These are phyloP conservation scores for Conringia planisiliqua DNA, from an alignment of 345 rosid genomes.

Conservation along the genomic window DNA sequence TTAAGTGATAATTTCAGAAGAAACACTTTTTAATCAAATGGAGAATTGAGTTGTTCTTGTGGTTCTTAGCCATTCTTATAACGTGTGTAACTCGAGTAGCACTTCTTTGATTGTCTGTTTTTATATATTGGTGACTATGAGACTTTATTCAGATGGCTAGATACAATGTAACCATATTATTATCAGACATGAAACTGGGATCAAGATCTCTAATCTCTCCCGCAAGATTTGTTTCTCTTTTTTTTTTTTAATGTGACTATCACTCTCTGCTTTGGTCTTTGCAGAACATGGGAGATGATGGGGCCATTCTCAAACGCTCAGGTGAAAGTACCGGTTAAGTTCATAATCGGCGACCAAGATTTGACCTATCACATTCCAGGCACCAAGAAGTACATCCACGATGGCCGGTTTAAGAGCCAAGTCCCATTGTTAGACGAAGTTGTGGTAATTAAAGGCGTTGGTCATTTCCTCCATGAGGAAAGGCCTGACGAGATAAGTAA, in stretches of 20 bases:
- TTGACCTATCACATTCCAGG: conserved; percentile 29
- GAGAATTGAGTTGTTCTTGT: background rate
- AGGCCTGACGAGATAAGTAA: conserved; percentile 33
- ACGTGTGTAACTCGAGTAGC: background rate
- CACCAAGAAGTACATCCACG: conserved; percentile 24
- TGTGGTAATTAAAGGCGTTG: conserved; percentile 32
- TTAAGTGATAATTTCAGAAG: background rate
- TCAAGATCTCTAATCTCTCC: background rate
- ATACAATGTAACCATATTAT: background rate
- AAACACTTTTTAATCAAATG: background rate
- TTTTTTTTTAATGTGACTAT: background rate
- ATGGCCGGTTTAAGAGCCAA: conserved; percentile 31
- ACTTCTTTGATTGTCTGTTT: background rate
- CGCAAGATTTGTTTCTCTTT: background rate
- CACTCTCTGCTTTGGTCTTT: conserved; percentile 1
- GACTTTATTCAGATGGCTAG: background rate
- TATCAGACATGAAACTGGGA: background rate
- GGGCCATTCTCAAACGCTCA: conserved; percentile 9
- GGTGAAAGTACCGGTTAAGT: conserved; percentile 37
- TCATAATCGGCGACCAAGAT: conserved; percentile 30
- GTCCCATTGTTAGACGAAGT: conserved; percentile 35
- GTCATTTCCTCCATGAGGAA: conserved; percentile 35
- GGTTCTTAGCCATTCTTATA: background rate
- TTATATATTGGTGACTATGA: background rate
- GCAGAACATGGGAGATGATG: conserved; percentile 39